Conservation (phyloP, 2,329 filamentous ascomycete species). For the Moelleriella libera region DNA sequence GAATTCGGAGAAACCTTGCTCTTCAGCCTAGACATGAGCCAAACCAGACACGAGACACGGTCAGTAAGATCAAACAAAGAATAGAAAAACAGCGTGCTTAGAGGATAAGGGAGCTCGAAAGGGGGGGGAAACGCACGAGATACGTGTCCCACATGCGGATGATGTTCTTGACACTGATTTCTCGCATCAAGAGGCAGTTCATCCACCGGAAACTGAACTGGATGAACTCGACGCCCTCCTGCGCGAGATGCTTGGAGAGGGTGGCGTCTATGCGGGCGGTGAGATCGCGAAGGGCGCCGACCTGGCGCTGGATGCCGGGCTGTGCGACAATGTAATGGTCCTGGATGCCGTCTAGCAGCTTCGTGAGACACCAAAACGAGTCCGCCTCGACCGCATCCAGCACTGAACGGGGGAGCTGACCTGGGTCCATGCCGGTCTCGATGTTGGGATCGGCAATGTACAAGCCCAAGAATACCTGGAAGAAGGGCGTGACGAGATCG, state of each 20-base stretch:
- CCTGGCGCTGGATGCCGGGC: constrained; percentile 90
- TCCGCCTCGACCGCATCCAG: constrained; percentile 95
- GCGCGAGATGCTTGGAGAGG: constrained; percentile 77
- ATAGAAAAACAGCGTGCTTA: too few species aligned
- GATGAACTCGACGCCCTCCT: constrained; percentile 91
- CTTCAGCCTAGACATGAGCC: constrained; percentile 57
- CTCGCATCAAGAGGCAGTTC: constrained; percentile 97
- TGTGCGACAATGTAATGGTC: constrained; percentile 98
- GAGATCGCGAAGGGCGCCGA: constrained; percentile 74
- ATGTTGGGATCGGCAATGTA: constrained; percentile 94
- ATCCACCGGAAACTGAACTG: constrained; percentile 99
- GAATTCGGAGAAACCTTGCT: constrained; percentile 96
- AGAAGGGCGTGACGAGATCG: constrained; percentile 93
- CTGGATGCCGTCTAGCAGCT: constrained; percentile 95
- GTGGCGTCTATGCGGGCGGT: constrained; percentile 77
- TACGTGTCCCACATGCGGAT: constrained; percentile 99
- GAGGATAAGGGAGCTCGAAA: not conserved
- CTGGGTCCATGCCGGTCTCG: constrained; percentile 90
- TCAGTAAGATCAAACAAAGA: too few species aligned
- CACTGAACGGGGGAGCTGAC: constrained; percentile 78
- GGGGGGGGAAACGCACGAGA: constrained; percentile 46
- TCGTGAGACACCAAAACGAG: constrained; percentile 96
- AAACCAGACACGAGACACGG: too few species aligned
- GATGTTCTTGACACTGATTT: constrained; percentile 90
- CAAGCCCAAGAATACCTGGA: constrained; percentile 88